A percentile compares a stretch with the other conserved stretches of the same genome.
Evolutionary conservation across 177 flowering plant species (phyloP).

Genomic region (Vitis hybrid): DNA sequence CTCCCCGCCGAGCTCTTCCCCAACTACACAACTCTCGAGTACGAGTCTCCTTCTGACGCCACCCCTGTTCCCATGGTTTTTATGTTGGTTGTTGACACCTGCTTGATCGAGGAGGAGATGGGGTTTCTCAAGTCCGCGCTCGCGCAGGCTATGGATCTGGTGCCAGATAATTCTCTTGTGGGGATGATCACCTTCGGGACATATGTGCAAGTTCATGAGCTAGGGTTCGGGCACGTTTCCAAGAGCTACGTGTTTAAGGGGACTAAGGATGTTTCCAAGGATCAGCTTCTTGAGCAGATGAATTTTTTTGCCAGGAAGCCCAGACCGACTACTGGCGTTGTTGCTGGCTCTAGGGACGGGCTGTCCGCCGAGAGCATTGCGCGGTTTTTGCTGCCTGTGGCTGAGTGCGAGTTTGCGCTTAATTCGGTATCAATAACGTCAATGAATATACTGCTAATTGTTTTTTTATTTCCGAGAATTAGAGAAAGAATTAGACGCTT

Average conservation of each 20-base stretch:
- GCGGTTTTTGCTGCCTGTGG: conserved; percentile 82
- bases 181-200: conserved; percentile 91
- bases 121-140: conserved; percentile 66
- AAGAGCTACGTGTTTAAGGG: conserved; percentile 84
- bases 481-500: too few relatives aligned
- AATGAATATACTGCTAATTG: not conserved
- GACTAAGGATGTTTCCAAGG: conserved; percentile 69
- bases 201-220: conserved; percentile 83
- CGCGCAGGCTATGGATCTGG: conserved; percentile 68
- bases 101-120: conserved; percentile 88
- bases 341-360: conserved; percentile 93
- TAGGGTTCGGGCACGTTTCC: conserved; percentile 70
- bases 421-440: conserved; percentile 47
- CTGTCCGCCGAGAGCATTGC: conserved; percentile 69
- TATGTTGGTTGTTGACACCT: conserved; percentile 81
- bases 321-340: conserved; percentile 62
- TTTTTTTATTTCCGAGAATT: not conserved
- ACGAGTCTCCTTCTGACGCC: conserved; percentile 31
- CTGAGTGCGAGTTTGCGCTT: conserved; percentile 83
- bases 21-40: conserved; percentile 86
- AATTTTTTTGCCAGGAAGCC: conserved; percentile 76
- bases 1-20: conserved; percentile 94
- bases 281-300: conserved; percentile 85
- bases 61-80: conserved; percentile 51
- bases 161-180: conserved; percentile 77